A percentile compares a stretch with the other conserved stretches of the same genome.
Conservation (phyloP, 352 stramenopile genomes). For the Phytophthora agathidicida region DNA sequence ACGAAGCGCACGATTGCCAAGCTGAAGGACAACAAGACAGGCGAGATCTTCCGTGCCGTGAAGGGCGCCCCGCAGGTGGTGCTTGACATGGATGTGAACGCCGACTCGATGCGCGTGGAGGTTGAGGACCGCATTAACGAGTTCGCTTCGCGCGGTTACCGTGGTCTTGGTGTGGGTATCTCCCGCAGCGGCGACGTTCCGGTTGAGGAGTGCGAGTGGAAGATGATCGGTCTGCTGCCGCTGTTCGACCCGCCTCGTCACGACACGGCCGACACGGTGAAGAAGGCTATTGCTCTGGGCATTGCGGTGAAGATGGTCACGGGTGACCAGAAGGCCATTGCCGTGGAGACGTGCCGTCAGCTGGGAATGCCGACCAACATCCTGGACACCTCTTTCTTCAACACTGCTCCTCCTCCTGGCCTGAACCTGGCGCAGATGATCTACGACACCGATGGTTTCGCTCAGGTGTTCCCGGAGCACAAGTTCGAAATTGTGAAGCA, state of each 20-base stretch:
- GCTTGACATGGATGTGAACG: slow-evolving; percentile 80
- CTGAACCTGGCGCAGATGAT: slow-evolving; percentile 85
- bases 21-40: slow-evolving; percentile 79
- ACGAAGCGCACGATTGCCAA: slow-evolving; percentile 94
- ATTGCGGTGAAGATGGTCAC: slow-evolving; percentile 97
- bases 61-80: slow-evolving; percentile 94
- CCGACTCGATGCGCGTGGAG: slow-evolving; percentile 52
- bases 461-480: slow-evolving; percentile 92
- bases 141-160: slow-evolving; percentile 71
- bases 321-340: slow-evolving; percentile 94
- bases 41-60: slow-evolving; percentile 88
- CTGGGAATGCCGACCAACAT: slow-evolving; percentile 92
- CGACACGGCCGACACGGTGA: slow-evolving; percentile 93
- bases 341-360: slow-evolving; percentile 90
- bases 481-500: slow-evolving; percentile 93
- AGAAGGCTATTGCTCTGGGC: slow-evolving; percentile 88
- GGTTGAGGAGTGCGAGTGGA: slow-evolving; percentile 86
- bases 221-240: slow-evolving; percentile 92
- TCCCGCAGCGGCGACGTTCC: slow-evolving; percentile 65
- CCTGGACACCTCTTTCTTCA: slow-evolving; percentile 81
- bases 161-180: slow-evolving; percentile 67
- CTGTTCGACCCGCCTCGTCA: slow-evolving; percentile 94
- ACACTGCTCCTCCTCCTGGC: slow-evolving; percentile 63
- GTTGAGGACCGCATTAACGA: slow-evolving; percentile 89
- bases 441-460: slow-evolving; percentile 94